Base-by-base conservation (phyloP, 1,284 basidiomycete genomes). In the Lentinula novae-zelandiae region DNA sequence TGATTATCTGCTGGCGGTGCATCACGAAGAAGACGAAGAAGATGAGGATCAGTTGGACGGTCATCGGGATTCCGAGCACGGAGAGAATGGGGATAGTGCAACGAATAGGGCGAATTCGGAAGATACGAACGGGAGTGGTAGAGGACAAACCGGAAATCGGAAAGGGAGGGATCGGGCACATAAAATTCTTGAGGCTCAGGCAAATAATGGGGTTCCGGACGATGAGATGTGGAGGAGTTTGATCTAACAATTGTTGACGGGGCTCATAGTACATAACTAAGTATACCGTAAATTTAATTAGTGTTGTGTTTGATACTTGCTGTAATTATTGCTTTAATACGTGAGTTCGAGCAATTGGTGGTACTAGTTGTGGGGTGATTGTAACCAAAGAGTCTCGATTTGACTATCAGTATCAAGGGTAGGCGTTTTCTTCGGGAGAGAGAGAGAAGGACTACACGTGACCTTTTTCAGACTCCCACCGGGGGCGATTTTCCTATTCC, bases 211-310 rank as follows among this genome's bases (percentile, higher is more conserved):
- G 68, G 62, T 89, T 34, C 87, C 86, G 10, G 82, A 79, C 64
- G 83, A 79, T 48, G 84, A 86, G 31, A 90, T 92, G 87, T 92
- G 89, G 89, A 80, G 88, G 68, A 92, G 89, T 76, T 74, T 91
- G 67, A 87, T 84, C 17, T 56, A 56, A 17, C 17, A 7, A 5
- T 27, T 15, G 20, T 7, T n/a, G 10, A n/a, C 12, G 5, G 8
- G 50, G 12, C 10, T n/a, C 12, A 27, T 48, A 10, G 9, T 48
- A 27, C 46, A 48, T 48, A 48, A n/a, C 12, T 48, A 48, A 22
- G 44, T 46, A 22, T 48, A 51, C 27, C 50, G 13, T 51, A 34
- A 51, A 34, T 48, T 7, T 42, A 17, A n/a, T 42, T 42, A 42
- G 7, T 42, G 36, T 38, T 38, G 36, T 38, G 36, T 42, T 15